These are phyloP conservation scores for Ustilago xerochloae DNA, from an alignment of 1,284 basidiomycete species.

Conservation along the genomic window DNA sequence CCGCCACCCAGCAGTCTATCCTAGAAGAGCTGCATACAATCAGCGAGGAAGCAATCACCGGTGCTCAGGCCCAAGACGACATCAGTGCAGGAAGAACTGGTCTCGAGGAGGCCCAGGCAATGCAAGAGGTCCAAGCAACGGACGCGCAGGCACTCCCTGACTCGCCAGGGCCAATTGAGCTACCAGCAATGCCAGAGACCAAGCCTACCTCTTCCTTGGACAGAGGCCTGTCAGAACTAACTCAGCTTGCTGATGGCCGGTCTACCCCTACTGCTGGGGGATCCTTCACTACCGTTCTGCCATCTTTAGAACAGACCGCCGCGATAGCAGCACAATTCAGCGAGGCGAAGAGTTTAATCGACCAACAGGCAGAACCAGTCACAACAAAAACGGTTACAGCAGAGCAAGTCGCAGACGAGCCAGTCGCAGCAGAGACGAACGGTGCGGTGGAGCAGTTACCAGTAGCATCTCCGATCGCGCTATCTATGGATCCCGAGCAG, in stretches of 20 bases:
- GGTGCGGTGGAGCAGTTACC: background rate
- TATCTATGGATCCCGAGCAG: background rate
- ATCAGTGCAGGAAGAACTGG: background rate
- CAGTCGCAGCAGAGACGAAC: background rate
- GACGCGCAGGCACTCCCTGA: background rate
- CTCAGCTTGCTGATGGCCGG: too few relatives aligned
- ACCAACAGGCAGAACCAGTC: background rate
- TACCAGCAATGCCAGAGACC: too few relatives aligned
- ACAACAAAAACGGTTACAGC: background rate
- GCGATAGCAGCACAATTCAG: too few relatives aligned
- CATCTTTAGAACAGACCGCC: too few relatives aligned
- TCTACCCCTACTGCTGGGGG: too few relatives aligned
- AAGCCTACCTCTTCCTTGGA: too few relatives aligned
- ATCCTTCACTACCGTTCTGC: background rate
- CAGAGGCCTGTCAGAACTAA: too few relatives aligned
- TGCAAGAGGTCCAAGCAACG: too few relatives aligned
- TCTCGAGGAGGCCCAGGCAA: background rate
- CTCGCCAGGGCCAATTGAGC: too few relatives aligned
- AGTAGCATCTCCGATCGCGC: background rate
- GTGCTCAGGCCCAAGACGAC: background rate
- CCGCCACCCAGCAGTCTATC: slow-evolving; percentile 42
- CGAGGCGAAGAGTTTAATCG: too few relatives aligned
- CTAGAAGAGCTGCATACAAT: slow-evolving; percentile 48
- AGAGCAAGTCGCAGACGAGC: too few relatives aligned
- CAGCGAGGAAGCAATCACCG: slow-evolving; percentile 24